phyloP scores from a whole-genome alignment of 306 rosid species.

The Medicago lupulina region DNA sequence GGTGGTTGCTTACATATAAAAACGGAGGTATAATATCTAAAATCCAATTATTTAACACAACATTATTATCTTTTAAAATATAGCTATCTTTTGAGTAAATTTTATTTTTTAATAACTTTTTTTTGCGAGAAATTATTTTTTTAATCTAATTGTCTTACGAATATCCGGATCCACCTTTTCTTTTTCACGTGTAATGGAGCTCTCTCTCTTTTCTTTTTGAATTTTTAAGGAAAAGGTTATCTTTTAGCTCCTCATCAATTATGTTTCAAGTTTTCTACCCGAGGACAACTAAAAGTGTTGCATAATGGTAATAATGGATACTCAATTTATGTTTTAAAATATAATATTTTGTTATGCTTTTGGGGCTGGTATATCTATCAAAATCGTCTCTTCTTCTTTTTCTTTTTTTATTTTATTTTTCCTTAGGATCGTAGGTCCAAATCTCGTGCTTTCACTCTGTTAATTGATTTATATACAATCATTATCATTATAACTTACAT shows the following conservation, averaged over 20 bases:
- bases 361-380: conserved; percentile 12
- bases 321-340: background rate
- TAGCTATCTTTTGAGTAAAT: too few species aligned
- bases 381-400: background rate
- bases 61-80: too few species aligned
- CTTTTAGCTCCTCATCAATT: conserved; percentile 10
- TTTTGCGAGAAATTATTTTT: too few species aligned
- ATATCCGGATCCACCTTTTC: too few species aligned
- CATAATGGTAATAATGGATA: conserved; percentile 32
- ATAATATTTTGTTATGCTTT: background rate
- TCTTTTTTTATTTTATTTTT: background rate
- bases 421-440: background rate
- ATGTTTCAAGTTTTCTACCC: background rate
- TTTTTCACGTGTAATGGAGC: too few species aligned
- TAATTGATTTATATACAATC: conserved; percentile 19
- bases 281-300: conserved; percentile 17
- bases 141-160: too few species aligned
- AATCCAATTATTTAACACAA: too few species aligned
- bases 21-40: too few species aligned
- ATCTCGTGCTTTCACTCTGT: conserved; percentile 28
- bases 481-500: background rate
- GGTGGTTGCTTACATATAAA: too few species aligned
- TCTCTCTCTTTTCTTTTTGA: too few species aligned
- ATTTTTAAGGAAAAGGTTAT: background rate
- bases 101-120: too few species aligned